These are phyloP conservation scores for Plasmodium vivax DNA, from an alignment of 169 alveolate genomes.

Conservation along the genomic window DNA sequence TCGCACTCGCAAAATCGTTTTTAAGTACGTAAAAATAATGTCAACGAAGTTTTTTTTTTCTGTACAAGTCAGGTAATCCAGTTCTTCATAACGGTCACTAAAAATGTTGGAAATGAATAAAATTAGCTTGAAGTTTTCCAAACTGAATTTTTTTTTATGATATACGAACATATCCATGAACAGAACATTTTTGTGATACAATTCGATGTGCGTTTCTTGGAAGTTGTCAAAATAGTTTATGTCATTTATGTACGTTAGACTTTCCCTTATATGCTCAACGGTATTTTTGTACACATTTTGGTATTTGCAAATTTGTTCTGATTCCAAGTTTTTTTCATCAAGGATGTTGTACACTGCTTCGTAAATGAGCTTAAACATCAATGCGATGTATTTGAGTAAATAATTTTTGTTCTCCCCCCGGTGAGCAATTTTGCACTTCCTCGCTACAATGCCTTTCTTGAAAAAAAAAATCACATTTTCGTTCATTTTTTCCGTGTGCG, in stretches of 20 bases:
- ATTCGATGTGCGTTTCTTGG: constrained; percentile 10
- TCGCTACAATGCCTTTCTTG: background rate
- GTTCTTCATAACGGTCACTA: constrained; percentile 62
- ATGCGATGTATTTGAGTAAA: constrained; percentile 52
- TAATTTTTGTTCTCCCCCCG: constrained; percentile 16
- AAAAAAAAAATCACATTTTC: constrained; percentile 10
- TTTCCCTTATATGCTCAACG: constrained; percentile 35
- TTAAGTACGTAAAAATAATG: constrained; percentile 28
- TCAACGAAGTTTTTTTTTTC: constrained; percentile 61
- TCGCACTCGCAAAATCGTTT: constrained; percentile 42
- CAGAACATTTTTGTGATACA: constrained; percentile 30
- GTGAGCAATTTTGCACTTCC: constrained; percentile 24
- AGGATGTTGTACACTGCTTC: constrained; percentile 64
- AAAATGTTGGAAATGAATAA: constrained; percentile 70
- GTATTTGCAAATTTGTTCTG: constrained; percentile 25
- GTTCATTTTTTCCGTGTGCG: constrained; percentile 10
- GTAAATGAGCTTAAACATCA: constrained; percentile 33
- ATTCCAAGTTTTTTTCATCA: constrained; percentile 49
- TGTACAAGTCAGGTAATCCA: constrained; percentile 32
- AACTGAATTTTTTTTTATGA: constrained; percentile 38
- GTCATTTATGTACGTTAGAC: constrained; percentile 37
- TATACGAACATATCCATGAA: constrained; percentile 61
- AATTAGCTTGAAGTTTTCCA: constrained; percentile 68
- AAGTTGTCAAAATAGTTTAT: constrained; percentile 58
- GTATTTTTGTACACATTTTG: constrained; percentile 39